Conservation (phyloP, 306 rosid species). For the Trifolium dubium region DNA sequence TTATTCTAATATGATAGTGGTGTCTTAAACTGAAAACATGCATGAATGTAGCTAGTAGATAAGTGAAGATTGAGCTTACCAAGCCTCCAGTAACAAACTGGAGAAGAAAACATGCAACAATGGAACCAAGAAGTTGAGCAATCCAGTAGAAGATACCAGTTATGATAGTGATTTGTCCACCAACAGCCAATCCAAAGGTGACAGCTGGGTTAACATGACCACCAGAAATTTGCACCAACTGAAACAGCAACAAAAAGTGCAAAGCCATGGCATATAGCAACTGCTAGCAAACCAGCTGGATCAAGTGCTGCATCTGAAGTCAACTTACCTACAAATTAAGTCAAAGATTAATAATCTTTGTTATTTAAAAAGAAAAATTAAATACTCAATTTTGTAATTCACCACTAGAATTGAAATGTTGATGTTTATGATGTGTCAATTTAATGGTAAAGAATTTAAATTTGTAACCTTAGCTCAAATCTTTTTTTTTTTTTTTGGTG, state of each 20-base stretch:
- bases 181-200: slow-evolving; percentile 90
- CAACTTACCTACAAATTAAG: slow-evolving; percentile 61
- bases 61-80: slow-evolving; percentile 44
- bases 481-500: too few relatives aligned
- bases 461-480: too few relatives aligned
- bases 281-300: slow-evolving; percentile 75
- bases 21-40: too few relatives aligned
- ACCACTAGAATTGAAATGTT: background rate
- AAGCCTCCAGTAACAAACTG: slow-evolving; percentile 76
- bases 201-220: slow-evolving; percentile 98
- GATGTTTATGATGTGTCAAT: background rate
- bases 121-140: slow-evolving; percentile 88
- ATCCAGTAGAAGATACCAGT: slow-evolving; percentile 87
- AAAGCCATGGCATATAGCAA: slow-evolving; percentile 86
- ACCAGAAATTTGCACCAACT: slow-evolving; percentile 84
- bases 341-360: background rate
- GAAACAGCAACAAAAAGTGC: slow-evolving; percentile 92
- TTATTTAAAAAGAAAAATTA: background rate
- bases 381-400: background rate
- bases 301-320: slow-evolving; percentile 82
- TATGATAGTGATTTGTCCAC: slow-evolving; percentile 86
- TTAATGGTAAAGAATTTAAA: too few relatives aligned
- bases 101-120: slow-evolving; percentile 80
- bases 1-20: too few relatives aligned
- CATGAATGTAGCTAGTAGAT: background rate